Conservation (phyloP, 2,329 filamentous ascomycete genomes). For the Coniochaeta prunicola region DNA sequence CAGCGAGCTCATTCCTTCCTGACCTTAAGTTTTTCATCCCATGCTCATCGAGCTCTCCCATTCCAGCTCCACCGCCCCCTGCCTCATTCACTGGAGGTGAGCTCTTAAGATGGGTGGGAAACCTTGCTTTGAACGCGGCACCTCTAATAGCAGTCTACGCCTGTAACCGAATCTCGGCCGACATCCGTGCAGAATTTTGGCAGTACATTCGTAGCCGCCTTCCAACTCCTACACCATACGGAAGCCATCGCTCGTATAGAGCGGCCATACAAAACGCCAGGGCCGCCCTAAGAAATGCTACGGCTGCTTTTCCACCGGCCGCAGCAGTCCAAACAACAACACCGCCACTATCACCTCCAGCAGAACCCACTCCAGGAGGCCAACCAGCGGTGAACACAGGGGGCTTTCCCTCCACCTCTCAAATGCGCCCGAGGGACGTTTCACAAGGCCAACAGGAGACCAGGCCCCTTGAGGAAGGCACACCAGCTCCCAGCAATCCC, state of each 20-base stretch:
- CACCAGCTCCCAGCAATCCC: slow-evolving; percentile 16
- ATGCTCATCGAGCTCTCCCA: slow-evolving; percentile 43
- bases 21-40: slow-evolving; percentile 44
- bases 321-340: not conserved
- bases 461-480: slow-evolving; percentile 16
- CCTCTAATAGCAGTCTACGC: slow-evolving; percentile 42
- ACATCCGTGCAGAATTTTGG: not conserved
- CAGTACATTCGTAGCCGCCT: not conserved
- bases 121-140: slow-evolving; percentile 31
- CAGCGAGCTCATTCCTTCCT: slow-evolving; percentile 34
- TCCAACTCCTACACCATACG: not conserved
- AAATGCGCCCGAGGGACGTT: not conserved
- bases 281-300: not conserved
- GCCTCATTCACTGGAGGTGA: slow-evolving; percentile 28
- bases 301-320: no score
- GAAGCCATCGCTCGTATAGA: not conserved
- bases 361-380: not conserved
- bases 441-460: not conserved
- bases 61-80: slow-evolving; percentile 36
- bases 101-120: slow-evolving; percentile 35
- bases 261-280: not conserved
- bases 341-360: not conserved
- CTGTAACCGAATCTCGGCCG: slow-evolving; percentile 6
- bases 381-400: slow-evolving; percentile 5
- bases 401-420: not conserved